A percentile compares a stretch with the other conserved stretches of the same genome.
Evolutionary conservation across 768 basidiomycete genomes (phyloP).

Genomic region (Lactarius quietus): DNA sequence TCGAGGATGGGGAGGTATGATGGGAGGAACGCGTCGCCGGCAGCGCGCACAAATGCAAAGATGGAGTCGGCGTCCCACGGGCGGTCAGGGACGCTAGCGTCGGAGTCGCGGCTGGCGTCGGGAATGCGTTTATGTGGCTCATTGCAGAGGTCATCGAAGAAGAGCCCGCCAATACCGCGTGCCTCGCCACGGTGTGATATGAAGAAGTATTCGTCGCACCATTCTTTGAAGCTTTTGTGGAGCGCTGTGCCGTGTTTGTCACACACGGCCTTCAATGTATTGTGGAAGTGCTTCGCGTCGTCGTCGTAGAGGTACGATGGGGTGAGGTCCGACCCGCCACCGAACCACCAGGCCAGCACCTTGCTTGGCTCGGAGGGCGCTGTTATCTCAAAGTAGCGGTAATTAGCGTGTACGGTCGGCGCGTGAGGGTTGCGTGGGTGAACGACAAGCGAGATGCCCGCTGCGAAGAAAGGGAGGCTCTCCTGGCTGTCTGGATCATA

Average conservation of each 20-base stretch:
- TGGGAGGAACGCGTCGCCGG: conserved; percentile 81
- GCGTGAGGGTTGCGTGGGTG: conserved; percentile 93
- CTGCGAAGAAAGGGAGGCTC: conserved; percentile 88
- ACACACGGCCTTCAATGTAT: conserved; percentile 69
- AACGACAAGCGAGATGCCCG: conserved; percentile 87
- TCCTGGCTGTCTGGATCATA: conserved; percentile 52
- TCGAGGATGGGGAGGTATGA: conserved; percentile 87
- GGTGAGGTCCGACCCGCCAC: conserved; percentile 92
- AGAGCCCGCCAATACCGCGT: conserved; percentile 90
- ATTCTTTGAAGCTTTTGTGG: conserved; percentile 81
- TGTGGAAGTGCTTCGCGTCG: conserved; percentile 86
- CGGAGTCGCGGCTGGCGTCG: conserved; percentile 30
- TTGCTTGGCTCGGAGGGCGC: conserved; percentile 33
- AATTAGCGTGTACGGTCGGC: conserved; percentile 94
- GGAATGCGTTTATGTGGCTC: conserved; percentile 61
- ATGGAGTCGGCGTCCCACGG: conserved; percentile 63
- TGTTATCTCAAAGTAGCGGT: conserved; percentile 94
- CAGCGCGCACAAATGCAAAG: conserved; percentile 67
- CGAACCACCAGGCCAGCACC: conserved; percentile 96
- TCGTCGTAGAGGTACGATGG: conserved; percentile 89
- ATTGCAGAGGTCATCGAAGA: conserved; percentile 89
- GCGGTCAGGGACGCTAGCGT: conserved; percentile 39
- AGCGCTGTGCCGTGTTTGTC: conserved; percentile 64
- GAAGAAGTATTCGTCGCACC: conserved; percentile 98
- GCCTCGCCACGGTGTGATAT: conserved; percentile 84